Percentiles rank a stretch among this genome's conserved stretches.
These are phyloP conservation scores for Ustulina deusta DNA, from an alignment of 2,329 filamentous ascomycete species.

Conservation along the genomic window DNA sequence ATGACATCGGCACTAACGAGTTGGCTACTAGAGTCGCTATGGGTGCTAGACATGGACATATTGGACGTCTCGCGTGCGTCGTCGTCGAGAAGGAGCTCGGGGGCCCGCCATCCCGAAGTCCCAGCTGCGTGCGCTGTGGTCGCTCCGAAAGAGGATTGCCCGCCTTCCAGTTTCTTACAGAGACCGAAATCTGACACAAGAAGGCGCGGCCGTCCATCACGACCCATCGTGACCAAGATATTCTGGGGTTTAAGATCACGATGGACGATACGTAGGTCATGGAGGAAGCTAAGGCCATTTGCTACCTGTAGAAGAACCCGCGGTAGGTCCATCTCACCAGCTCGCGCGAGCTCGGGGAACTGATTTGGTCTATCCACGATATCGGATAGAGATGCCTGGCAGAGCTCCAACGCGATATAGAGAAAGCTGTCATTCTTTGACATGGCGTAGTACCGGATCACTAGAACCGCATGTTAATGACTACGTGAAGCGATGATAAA, in stretches of 20 bases:
- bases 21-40: conserved; percentile 73
- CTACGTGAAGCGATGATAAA: neutral
- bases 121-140: conserved; percentile 94
- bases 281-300: conserved; percentile 87
- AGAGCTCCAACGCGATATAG: conserved; percentile 95
- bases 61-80: conserved; percentile 66
- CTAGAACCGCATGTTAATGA: conserved; percentile 57
- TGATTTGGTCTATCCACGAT: conserved; percentile 81
- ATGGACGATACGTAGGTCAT: conserved; percentile 93
- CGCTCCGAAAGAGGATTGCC: conserved; percentile 93
- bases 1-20: conserved; percentile 68
- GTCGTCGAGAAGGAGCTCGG: conserved; percentile 88
- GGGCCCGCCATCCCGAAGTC: conserved; percentile 95
- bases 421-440: conserved; percentile 89
- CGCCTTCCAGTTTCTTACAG: conserved; percentile 95
- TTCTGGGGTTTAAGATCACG: conserved; percentile 98
- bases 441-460: conserved; percentile 96
- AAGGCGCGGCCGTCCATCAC: conserved; percentile 79
- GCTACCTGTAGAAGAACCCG: conserved; percentile 89
- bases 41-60: conserved; percentile 62
- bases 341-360: conserved; percentile 76
- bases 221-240: conserved; percentile 84
- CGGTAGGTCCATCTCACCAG: conserved; percentile 80
- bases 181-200: conserved; percentile 98
- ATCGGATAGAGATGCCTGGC: conserved; percentile 92